Percentiles rank a stretch among this genome's conserved stretches.
Conservation (phyloP, 140 eudicot genomes). For the Cichorium intybus region DNA sequence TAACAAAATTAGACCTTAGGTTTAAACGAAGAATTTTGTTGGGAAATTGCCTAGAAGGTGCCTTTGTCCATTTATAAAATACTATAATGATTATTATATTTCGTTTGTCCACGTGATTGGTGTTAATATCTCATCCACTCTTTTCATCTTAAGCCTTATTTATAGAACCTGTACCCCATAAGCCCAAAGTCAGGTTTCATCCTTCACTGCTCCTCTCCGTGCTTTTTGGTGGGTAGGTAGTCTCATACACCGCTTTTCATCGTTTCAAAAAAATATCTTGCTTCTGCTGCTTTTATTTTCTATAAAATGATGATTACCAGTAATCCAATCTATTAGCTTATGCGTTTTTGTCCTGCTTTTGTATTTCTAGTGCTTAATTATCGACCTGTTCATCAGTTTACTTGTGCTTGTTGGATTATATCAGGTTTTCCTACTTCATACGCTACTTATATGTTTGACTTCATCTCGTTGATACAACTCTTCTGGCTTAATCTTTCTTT, state of each 20-base stretch:
- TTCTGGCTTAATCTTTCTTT: constrained; percentile 10
- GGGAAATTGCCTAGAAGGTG: neutral
- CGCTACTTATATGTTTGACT: constrained; percentile 10
- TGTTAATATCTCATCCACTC: neutral
- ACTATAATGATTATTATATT: neutral
- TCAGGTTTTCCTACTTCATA: neutral
- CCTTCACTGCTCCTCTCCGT: neutral
- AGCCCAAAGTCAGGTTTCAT: neutral
- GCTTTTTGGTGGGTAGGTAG: constrained; percentile 7
- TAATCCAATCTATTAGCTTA: neutral
- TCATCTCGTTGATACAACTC: neutral
- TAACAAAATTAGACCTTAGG: neutral
- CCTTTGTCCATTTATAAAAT: neutral
- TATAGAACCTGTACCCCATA: neutral
- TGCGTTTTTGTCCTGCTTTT: neutral
- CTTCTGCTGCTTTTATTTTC: neutral
- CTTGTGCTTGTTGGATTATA: neutral
- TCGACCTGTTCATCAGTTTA: neutral
- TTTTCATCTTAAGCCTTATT: neutral
- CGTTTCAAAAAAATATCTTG: neutral
- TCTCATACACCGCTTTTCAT: neutral
- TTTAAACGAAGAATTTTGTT: neutral
- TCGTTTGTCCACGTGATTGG: neutral
- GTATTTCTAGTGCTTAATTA: neutral
- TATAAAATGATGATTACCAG: constrained; percentile 2